phyloP scores from a whole-genome alignment of 441 rosid genomes.

The Jatropha podagrica region DNA sequence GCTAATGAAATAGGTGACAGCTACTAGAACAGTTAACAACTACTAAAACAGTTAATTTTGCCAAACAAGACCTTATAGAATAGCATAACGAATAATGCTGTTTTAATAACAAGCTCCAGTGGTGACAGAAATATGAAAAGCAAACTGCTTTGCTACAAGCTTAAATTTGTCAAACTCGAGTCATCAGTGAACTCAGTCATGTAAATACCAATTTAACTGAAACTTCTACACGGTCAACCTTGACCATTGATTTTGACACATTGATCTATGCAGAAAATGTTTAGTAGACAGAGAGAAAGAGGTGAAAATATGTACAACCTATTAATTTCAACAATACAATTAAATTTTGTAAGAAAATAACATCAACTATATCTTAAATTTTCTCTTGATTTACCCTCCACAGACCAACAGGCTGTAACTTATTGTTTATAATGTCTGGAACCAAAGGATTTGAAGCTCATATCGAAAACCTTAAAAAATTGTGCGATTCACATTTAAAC shows the following conservation, averaged over 20 bases:
- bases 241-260: not conserved
- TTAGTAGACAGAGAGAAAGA: not conserved
- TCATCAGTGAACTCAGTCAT: conserved; percentile 4
- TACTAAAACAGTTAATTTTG: too few species aligned
- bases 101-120: not conserved
- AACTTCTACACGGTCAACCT: not conserved
- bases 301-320: not conserved
- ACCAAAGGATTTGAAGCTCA: not conserved
- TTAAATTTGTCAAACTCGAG: not conserved
- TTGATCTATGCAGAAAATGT: not conserved
- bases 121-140: not conserved
- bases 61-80: not conserved
- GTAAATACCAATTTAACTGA: not conserved
- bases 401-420: not conserved
- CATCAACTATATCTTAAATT: not conserved
- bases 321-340: not conserved
- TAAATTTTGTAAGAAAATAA: not conserved
- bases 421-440: not conserved
- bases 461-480: not conserved
- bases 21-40: too few species aligned
- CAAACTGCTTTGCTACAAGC: not conserved
- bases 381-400: not conserved
- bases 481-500: conserved; percentile 3
- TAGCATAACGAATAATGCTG: not conserved
- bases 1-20: too few species aligned